Base-by-base conservation (phyloP, 2,329 filamentous ascomycete species). In the Harringtonia aguacate region DNA sequence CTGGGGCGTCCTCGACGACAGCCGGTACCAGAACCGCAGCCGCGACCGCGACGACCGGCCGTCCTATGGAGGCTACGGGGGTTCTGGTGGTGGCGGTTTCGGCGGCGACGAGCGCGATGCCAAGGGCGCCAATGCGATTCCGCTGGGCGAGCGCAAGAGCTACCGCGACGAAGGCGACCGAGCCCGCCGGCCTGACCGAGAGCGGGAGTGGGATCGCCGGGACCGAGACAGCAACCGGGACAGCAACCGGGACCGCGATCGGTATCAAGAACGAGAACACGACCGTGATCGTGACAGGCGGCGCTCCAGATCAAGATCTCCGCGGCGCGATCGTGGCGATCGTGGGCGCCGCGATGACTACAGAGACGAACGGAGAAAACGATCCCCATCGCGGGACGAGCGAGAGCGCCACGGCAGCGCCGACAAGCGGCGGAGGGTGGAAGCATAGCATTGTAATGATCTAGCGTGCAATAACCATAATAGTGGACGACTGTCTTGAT, bases 1-100 rank as follows among this genome's bases (percentile, higher is more conserved):
- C 27, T 95, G 89, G 83, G 90, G 83, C 4, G 72, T 79, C 39
- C 72, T 75, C 50, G 74, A 73, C 22, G 75, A 78, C 49, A 68
- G 62, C 44, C 57, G 64, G 40, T 59, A 56, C 21, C 50, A 57
- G 47, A 60, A 46, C 29, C 42, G 39, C 20, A 41, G 42, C 28
- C 41, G 48, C 12, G 39, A 62, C 52, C 61, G 44, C 15, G 29
- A 34, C 12, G 38, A 33, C 27, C 34, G 34, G 24, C n/a, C 17
- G 14, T 34, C 24, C 33, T 35, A 29, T 13, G 28, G 28, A 8
- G 28, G 44, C 4, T 39, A 35, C n/a, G 31, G 21, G 4, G 44
- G 18, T 3, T 29, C 37, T 1, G 46, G 57, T 53, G 61, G 53
- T 47, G 59, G 55, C 52, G 62, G 52, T 50, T 60, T 55, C 49